Evolutionary conservation across 371 early-diverging fungal species (phyloP), one percentile per base, ranked within the genome.

Genomic region (Mucor irregularis): DNA sequence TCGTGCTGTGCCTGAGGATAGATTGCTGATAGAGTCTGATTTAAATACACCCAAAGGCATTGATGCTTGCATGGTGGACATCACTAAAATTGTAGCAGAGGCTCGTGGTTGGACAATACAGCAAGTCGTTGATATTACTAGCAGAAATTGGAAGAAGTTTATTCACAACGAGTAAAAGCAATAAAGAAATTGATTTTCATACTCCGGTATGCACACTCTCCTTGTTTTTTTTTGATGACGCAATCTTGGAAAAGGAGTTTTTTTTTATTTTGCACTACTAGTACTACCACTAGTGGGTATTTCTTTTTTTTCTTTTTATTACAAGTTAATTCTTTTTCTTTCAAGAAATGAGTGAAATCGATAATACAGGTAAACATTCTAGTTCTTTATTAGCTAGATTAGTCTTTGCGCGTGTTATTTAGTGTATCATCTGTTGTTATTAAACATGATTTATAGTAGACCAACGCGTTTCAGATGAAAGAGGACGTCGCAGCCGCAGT

Each of bases 11-110:
- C 94, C 95, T 4, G 85, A 86, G 33, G 86, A 90, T 61, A 65
- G 87, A 31, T 61, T 96, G 4, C 66, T 96, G 56, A 72, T 94
- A 14, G 96, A 96, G 61, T 87, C 90, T 3, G 96, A 95, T 64
- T 66, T 90, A 25, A 83, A 92, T 62, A 76, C 82, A 3, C 84
- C 86, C 6, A 26, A 49, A 1, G 61, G 66, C 0, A 64, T 89
- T 0, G 89, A 85, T 47, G 57, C 58, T 0, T 77, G 80, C 17
- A 80, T 94, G 79, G 56, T 71, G 4, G 72, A 67, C 16, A 87
- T 90, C n/a, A 66, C 73, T 9, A 51, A 62, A 11, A 64, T 88
- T 58, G 85, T 93, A 0, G 83, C 90, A 3, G 68, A 78, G 28
- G 87, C 85, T 7, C 82, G 85, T 25, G 78, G 81, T 1, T 92